These are phyloP conservation scores for Mycena albidolilacea DNA, from an alignment of 768 basidiomycete genomes.

Conservation along the genomic window DNA sequence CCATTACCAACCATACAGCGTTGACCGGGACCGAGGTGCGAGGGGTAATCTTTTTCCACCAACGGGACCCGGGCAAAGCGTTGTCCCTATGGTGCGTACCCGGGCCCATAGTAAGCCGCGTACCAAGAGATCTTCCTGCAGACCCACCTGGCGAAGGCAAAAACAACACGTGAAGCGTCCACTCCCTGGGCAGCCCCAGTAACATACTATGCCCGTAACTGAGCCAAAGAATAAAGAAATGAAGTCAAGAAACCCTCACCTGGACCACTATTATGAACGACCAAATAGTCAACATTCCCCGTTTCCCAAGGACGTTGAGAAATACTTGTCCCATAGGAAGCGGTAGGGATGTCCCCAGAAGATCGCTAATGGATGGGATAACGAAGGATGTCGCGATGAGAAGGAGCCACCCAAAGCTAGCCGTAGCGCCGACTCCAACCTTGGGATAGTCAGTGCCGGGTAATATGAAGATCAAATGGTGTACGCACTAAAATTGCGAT, in stretches of 20 bases:
- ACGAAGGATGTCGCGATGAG: conserved; percentile 78
- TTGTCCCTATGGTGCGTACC: conserved; percentile 61
- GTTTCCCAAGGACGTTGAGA: conserved; percentile 73
- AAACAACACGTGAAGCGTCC: conserved; percentile 82
- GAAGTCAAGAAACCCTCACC: background rate
- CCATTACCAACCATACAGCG: conserved; percentile 83
- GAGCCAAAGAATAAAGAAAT: background rate
- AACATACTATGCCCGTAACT: conserved; percentile 62
- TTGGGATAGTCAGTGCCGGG: background rate
- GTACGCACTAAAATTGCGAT: conserved; percentile 68
- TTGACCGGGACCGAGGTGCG: conserved; percentile 76
- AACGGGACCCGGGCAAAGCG: conserved; percentile 79
- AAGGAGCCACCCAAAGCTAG: conserved; percentile 76
- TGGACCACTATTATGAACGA: conserved; percentile 72
- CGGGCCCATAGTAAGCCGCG: too few species aligned
- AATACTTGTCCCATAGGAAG: conserved; percentile 84
- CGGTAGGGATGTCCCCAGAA: conserved; percentile 66
- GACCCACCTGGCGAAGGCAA: conserved; percentile 70
- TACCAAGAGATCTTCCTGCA: too few species aligned
- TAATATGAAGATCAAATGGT: background rate
- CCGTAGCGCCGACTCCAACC: conserved; percentile 71
- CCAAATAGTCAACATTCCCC: conserved; percentile 82
- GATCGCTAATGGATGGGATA: conserved; percentile 65
- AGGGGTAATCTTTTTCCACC: conserved; percentile 75
- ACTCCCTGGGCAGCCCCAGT: conserved; percentile 83